phyloP scores from a whole-genome alignment of 1,139 yeast genomes.

The Candida sp. region DNA sequence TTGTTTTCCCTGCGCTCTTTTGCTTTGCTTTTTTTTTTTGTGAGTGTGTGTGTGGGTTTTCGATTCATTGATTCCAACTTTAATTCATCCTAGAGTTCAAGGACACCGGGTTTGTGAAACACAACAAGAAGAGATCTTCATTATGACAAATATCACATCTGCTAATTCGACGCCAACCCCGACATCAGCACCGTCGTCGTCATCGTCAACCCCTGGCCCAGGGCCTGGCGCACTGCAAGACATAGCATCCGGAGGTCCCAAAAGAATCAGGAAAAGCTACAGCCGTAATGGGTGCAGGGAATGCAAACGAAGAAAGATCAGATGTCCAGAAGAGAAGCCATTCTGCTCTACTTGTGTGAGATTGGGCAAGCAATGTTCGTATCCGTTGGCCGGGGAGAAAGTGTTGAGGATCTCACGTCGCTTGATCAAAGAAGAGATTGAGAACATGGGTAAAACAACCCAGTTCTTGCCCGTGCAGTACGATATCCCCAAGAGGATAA shows the following conservation, averaged over 20 bases:
- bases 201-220: not conserved
- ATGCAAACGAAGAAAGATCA: conserved; percentile 31
- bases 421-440: conserved; percentile 15
- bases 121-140: not conserved
- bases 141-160: not conserved
- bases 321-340: conserved; percentile 59
- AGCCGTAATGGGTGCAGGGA: conserved; percentile 26
- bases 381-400: conserved; percentile 27
- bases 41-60: not conserved
- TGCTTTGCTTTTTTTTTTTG: not conserved
- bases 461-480: conserved; percentile 16
- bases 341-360: conserved; percentile 42
- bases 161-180: not conserved
- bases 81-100: no score
- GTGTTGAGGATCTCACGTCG: conserved; percentile 16
- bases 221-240: not conserved
- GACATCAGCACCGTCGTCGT: not conserved
- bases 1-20: not conserved
- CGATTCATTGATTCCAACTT: not conserved
- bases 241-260: not conserved
- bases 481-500: conserved; percentile 13
- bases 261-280: conserved; percentile 7
- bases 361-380: conserved; percentile 24
- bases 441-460: conserved; percentile 14
- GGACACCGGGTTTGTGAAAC: no score